Conservation (phyloP, 1,284 basidiomycete genomes). For the Cystobasidium pallidum region DNA sequence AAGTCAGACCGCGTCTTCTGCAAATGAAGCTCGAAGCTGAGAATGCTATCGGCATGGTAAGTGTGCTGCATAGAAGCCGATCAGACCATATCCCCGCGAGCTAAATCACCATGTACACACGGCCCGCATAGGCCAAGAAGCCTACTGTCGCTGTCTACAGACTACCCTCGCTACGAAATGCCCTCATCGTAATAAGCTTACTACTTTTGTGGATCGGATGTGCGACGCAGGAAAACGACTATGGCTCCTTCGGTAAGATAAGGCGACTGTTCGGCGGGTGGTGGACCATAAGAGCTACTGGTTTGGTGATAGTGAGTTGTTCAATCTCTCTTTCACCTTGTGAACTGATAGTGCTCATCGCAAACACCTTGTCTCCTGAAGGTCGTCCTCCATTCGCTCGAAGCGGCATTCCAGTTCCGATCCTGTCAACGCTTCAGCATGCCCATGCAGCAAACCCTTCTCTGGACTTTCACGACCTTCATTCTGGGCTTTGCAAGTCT, state of each 20-base stretch:
- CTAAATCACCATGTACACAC: conserved; percentile 1
- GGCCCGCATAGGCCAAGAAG: conserved; percentile 62
- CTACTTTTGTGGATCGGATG: conserved; percentile 35
- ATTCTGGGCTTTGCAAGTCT: conserved; percentile 64
- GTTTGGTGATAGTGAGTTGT: conserved; percentile 54
- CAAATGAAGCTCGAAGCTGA: conserved; percentile 73
- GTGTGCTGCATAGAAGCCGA: conserved; percentile 49
- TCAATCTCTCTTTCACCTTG: conserved; percentile 60
- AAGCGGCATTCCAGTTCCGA: conserved; percentile 59
- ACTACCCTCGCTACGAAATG: conserved; percentile 13
- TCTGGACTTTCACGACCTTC: conserved; percentile 63
- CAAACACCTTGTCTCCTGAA: conserved; percentile 57
- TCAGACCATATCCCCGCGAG: background rate
- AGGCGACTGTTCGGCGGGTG: conserved; percentile 36
- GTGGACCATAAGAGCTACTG: conserved; percentile 55
- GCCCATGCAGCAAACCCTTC: conserved; percentile 38
- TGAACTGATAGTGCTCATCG: too few species aligned
- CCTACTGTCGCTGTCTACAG: conserved; percentile 67
- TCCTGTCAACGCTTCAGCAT: conserved; percentile 30
- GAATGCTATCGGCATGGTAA: conserved; percentile 72
- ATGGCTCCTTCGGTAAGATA: conserved; percentile 23
- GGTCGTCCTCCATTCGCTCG: conserved; percentile 62
- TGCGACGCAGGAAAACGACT: conserved; percentile 18
- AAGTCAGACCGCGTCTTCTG: conserved; percentile 74
- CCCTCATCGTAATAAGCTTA: conserved; percentile 15